Percentiles rank a stretch among this genome's conserved stretches.
phyloP scores from a whole-genome alignment of 177 flowering plant genomes.

The Vitis hybrid region DNA sequence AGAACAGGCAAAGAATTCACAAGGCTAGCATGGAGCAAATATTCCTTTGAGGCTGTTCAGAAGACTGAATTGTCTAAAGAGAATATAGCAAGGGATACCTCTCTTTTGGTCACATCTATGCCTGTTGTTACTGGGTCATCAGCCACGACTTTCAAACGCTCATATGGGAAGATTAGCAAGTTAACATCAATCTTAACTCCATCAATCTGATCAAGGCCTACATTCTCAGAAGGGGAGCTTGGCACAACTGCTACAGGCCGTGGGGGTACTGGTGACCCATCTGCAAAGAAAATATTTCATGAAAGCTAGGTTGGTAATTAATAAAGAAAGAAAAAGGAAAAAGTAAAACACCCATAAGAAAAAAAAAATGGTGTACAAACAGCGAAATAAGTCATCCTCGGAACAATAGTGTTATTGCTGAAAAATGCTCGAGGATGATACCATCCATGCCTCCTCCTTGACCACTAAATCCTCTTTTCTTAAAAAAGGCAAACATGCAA shows the following conservation, averaged over 20 bases:
- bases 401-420: too few species aligned
- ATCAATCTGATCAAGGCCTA: conserved; percentile 13
- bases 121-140: conserved; percentile 32
- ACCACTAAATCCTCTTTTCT: too few species aligned
- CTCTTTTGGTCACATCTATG: conserved; percentile 65
- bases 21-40: neutral
- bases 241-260: conserved; percentile 15
- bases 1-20: neutral
- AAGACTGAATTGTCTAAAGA: neutral
- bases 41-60: neutral
- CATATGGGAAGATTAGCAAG: conserved; percentile 38
- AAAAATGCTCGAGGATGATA: too few species aligned
- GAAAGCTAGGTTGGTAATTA: too few species aligned
- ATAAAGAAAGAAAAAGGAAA: too few species aligned
- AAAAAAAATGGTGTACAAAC: too few species aligned
- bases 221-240: conserved; percentile 9
- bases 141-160: conserved; percentile 42
- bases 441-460: too few species aligned
- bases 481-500: too few species aligned
- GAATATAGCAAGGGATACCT: conserved; percentile 37
- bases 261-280: conserved; percentile 4
- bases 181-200: conserved; percentile 19
- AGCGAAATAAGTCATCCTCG: too few species aligned
- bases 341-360: too few species aligned
- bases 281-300: neutral